Conservation (phyloP, 2,329 filamentous ascomycete species). For the Clarireedia homoeocarpa region DNA sequence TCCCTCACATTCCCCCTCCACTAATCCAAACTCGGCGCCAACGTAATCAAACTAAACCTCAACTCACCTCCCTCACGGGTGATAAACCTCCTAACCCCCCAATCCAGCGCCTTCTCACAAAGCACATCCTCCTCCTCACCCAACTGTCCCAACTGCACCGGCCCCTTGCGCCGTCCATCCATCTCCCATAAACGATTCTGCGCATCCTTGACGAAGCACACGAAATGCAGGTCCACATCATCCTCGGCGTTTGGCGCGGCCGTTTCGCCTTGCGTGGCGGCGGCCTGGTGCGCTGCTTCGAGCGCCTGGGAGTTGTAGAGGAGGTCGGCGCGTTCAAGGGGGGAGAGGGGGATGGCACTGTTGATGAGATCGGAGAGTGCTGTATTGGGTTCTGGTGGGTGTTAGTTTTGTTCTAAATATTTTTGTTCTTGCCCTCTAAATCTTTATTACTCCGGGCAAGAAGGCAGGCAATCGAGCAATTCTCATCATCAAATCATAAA, state of each 20-base stretch:
- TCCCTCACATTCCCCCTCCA: not conserved
- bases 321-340: slow-evolving; percentile 59
- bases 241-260: slow-evolving; percentile 70
- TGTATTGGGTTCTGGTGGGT: slow-evolving; percentile 27
- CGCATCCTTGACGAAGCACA: slow-evolving; percentile 78
- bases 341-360: slow-evolving; percentile 62
- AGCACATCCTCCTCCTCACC: slow-evolving; percentile 59
- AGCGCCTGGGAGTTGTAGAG: slow-evolving; percentile 73
- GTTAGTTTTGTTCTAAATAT: too few relatives aligned
- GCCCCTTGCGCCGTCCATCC: slow-evolving; percentile 63
- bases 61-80: slow-evolving; percentile 25
- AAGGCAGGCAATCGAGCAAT: too few relatives aligned
- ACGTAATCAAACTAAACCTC: slow-evolving; percentile 26
- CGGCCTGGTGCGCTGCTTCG: slow-evolving; percentile 70
- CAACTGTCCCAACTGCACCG: slow-evolving; percentile 36
- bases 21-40: slow-evolving; percentile 22
- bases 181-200: slow-evolving; percentile 62
- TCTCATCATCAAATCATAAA: too few relatives aligned
- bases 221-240: slow-evolving; percentile 85
- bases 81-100: slow-evolving; percentile 46
- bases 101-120: slow-evolving; percentile 65
- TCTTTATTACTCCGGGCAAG: too few relatives aligned
- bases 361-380: slow-evolving; percentile 55
- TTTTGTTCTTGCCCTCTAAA: too few relatives aligned
- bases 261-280: slow-evolving; percentile 71